These are phyloP conservation scores for Coemansia sp. DNA, from an alignment of 192 early-diverging fungal species.

Conservation along the genomic window DNA sequence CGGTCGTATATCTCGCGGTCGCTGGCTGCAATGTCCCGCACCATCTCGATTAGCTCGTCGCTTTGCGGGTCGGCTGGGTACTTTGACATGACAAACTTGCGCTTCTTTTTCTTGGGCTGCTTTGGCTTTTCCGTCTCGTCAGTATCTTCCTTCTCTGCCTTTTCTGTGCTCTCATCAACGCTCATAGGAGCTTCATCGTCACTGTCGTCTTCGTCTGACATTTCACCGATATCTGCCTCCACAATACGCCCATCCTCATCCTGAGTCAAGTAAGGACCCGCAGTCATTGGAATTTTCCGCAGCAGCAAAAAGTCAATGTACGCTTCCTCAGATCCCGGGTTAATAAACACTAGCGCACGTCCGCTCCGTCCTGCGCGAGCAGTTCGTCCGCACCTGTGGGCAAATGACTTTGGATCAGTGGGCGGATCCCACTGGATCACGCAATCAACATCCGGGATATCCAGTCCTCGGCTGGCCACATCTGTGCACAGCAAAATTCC, in stretches of 20 bases:
- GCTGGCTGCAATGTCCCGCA: constrained; percentile 59
- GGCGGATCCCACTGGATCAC: constrained; percentile 95
- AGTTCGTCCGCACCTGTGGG: constrained; percentile 93
- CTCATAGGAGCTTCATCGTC: constrained; percentile 8
- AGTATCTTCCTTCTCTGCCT: constrained; percentile 2
- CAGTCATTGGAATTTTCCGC: constrained; percentile 81
- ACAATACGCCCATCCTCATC: constrained; percentile 33
- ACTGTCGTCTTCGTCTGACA: constrained; percentile 14
- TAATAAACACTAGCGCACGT: constrained; percentile 82
- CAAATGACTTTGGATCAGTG: constrained; percentile 93
- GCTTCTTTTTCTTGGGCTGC: constrained; percentile 9
- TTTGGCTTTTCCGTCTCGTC: constrained; percentile 13
- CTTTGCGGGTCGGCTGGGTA: constrained; percentile 53
- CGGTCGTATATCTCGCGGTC: constrained; percentile 83
- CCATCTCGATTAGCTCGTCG: constrained; percentile 54
- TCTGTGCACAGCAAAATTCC: constrained; percentile 92
- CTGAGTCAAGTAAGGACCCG: constrained; percentile 54
- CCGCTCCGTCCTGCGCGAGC: constrained; percentile 85
- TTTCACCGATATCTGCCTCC: not conserved
- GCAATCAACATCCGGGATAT: constrained; percentile 93
- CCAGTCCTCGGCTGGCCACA: constrained; percentile 91
- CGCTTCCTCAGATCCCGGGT: constrained; percentile 78
- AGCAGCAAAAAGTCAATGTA: constrained; percentile 86
- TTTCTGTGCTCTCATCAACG: constrained; percentile 12
- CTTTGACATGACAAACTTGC: constrained; percentile 42